Evolutionary conservation across 1,139 yeast genomes (phyloP), one percentile per base, ranked within the genome.

Genomic region (Geotrichum restrictum): DNA sequence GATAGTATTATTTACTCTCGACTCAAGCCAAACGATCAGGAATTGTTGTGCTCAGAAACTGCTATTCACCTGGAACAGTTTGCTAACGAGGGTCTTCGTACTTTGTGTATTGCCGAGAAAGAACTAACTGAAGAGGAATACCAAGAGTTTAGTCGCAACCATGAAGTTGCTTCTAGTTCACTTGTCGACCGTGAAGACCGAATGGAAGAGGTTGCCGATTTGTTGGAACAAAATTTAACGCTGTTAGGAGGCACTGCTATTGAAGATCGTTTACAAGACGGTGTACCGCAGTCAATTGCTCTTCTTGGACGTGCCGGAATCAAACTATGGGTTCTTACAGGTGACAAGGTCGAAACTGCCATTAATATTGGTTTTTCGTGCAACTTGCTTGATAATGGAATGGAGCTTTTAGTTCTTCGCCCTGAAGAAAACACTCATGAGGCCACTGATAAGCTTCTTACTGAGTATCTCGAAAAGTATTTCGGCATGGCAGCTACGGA

Each of bases 341-440:
- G 98, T 68, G 98, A 91, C 70, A 85, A 89, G 70, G 89, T 91
- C 48, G 98, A 91, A 71, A 91, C 98, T 38, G 98, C 98, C 11
- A 89, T 91, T 63, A 91, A 91, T 65, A 91, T 91, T 74, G 98
- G 97, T 6, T 91, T 88, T 67, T 88, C 96, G 4, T 91, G 97
- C 76, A 91, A 91, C 64, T 74, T 91, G 58, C 75, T 91, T 58
- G 88, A 85, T 56, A 86, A 80, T 60, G 88, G 83, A 46, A 88
- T 91, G 97, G 85, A 87, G 60, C 73, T 91, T 54, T 71, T 91
- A 54, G 88, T 89, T 16, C 76, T 89, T 13, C 70, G 77, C 48
- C 74, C 79, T 1, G 59, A 59, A 6, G 59, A 57, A 5, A 65
- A 59, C 29, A 68, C 74, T 32, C 62, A 64, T 32, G 67, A 65